A percentile compares a stretch with the other conserved stretches of the same genome.
phyloP scores from a whole-genome alignment of 495 filamentous ascomycete species.

The Tuber microsphaerosporum region DNA sequence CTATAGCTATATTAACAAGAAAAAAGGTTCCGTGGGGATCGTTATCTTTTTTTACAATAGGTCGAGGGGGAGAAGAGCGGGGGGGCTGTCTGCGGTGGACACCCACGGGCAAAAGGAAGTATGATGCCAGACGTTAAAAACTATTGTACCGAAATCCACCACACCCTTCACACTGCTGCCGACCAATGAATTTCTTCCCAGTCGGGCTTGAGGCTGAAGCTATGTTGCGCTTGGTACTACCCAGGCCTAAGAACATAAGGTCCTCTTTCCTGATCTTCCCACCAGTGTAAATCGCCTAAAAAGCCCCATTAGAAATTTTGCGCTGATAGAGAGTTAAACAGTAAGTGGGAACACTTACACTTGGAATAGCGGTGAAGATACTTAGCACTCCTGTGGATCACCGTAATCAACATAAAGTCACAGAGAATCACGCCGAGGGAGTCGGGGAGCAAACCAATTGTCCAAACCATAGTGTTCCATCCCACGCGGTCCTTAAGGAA shows the following conservation, averaged over 20 bases:
- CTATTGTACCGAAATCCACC: background rate
- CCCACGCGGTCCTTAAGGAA: constrained; percentile 54
- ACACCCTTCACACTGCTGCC: background rate
- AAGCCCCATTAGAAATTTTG: background rate
- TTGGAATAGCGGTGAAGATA: constrained; percentile 22
- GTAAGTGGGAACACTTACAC: constrained; percentile 17
- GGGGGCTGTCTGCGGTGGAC: background rate
- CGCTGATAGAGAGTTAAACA: background rate
- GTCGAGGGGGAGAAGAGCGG: background rate
- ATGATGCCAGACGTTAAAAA: background rate
- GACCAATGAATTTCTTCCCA: background rate
- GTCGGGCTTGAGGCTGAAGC: background rate
- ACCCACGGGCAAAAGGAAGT: background rate
- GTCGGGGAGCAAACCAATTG: constrained; percentile 43
- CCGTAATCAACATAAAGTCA: constrained; percentile 7
- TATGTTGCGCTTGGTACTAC: background rate
- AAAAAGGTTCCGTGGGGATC: background rate
- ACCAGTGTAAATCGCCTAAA: constrained; percentile 30
- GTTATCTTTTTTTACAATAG: background rate
- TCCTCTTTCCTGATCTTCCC: constrained; percentile 24
- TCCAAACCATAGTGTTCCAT: constrained; percentile 58
- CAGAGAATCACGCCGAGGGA: background rate
- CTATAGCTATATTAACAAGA: background rate
- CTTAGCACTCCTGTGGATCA: constrained; percentile 17
- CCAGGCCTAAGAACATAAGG: constrained; percentile 7